Conservation (phyloP, 306 rosid genomes). For the Medicago lupulina region DNA sequence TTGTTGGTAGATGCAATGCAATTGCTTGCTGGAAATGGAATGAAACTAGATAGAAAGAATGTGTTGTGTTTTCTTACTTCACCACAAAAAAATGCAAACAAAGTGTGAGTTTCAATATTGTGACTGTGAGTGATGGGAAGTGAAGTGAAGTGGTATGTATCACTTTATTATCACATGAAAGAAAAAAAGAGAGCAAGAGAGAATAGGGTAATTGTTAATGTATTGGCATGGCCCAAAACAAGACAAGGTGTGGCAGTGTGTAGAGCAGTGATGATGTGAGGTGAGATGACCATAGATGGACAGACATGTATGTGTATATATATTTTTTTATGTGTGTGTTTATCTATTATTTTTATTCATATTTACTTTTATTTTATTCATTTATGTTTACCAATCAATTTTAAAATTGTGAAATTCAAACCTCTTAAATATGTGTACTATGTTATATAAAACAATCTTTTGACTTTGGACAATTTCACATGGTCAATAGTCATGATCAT, state of each 20-base stretch:
- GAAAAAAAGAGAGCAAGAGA: not conserved
- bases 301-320: slow-evolving; percentile 30
- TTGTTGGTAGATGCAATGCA: not conserved
- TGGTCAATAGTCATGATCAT: slow-evolving; percentile 1
- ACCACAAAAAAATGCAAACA: slow-evolving; percentile 33
- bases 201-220: slow-evolving; percentile 12
- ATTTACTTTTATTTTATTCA: not conserved
- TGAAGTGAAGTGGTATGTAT: not conserved
- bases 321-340: not conserved
- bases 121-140: slow-evolving; percentile 12
- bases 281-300: slow-evolving; percentile 59
- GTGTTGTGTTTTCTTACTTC: not conserved
- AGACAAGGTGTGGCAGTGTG: slow-evolving; percentile 82
- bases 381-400: not conserved
- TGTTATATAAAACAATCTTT: not conserved
- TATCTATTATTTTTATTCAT: not conserved
- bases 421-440: not conserved
- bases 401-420: not conserved
- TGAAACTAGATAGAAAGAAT: slow-evolving; percentile 5
- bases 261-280: slow-evolving; percentile 62
- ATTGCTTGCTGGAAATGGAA: slow-evolving; percentile 21
- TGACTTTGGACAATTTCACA: not conserved
- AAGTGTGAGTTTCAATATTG: slow-evolving; percentile 45
- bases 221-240: slow-evolving; percentile 38
- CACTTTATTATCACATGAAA: not conserved